Percentiles rank a stretch among this genome's conserved stretches.
Conservation (phyloP, 1,284 basidiomycete genomes). For the Malassezia equina region DNA sequence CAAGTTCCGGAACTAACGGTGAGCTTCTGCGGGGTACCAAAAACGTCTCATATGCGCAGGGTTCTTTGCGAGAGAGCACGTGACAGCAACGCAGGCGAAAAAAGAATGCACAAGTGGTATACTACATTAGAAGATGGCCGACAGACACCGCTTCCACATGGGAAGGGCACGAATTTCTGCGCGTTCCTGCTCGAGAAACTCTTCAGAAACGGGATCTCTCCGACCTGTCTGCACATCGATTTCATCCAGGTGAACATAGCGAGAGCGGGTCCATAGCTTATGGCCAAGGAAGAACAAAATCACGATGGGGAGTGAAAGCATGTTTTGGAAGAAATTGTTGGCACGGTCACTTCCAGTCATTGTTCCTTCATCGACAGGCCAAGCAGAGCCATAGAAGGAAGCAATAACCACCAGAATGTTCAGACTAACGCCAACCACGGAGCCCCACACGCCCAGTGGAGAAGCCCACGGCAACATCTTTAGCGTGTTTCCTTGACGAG, state of each 20-base stretch:
- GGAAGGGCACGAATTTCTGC: slow-evolving; percentile 24
- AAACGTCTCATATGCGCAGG: not conserved
- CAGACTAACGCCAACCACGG: slow-evolving; percentile 49
- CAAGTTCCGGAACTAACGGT: not conserved
- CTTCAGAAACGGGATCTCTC: slow-evolving; percentile 28
- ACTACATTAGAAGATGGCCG: not conserved
- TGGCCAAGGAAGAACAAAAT: slow-evolving; percentile 29
- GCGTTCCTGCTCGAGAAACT: slow-evolving; percentile 38
- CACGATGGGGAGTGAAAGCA: slow-evolving; percentile 47
- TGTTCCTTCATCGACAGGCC: slow-evolving; percentile 38
- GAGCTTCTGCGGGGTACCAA: not conserved
- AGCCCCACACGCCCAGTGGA: slow-evolving; percentile 51
- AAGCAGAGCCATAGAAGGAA: slow-evolving; percentile 28
- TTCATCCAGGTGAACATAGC: slow-evolving; percentile 22
- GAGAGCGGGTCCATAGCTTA: slow-evolving; percentile 30
- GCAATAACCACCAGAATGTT: slow-evolving; percentile 27
- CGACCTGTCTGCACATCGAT: slow-evolving; percentile 36
- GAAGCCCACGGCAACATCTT: slow-evolving; percentile 53
- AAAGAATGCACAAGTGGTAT: not conserved
- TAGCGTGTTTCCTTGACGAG: slow-evolving; percentile 50
- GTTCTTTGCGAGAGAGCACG: not conserved
- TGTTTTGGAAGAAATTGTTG: slow-evolving; percentile 51
- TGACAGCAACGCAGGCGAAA: not conserved
- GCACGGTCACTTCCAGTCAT: slow-evolving; percentile 37
- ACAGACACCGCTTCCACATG: not conserved